Conservation (phyloP, 306 rosid genomes). For the Hippophae tibetana region DNA sequence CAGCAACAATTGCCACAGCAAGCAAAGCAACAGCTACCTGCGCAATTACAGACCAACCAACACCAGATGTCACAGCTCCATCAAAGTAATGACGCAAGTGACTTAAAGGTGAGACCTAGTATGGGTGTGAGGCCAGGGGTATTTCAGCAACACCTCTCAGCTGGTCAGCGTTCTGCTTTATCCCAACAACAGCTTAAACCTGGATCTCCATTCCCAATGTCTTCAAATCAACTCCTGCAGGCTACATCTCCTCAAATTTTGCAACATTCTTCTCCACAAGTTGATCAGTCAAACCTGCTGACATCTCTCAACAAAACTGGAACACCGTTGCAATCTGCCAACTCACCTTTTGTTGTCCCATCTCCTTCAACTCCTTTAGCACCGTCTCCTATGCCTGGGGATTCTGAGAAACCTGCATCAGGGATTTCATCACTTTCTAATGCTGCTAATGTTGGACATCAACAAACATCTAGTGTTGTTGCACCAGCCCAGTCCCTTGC, state of each 20-base stretch:
- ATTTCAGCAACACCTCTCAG: conserved; percentile 61
- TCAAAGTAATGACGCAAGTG: conserved; percentile 62
- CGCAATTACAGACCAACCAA: conserved; percentile 59
- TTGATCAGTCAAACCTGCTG: conserved; percentile 66
- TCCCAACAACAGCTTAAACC: conserved; percentile 69
- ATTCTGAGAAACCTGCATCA: conserved; percentile 59
- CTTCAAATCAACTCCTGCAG: conserved; percentile 74
- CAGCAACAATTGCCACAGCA: conserved; percentile 48
- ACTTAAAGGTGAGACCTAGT: conserved; percentile 55
- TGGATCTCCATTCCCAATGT: conserved; percentile 45
- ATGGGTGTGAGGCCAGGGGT: conserved; percentile 54
- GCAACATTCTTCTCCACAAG: conserved; percentile 86
- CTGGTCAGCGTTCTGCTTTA: conserved; percentile 62
- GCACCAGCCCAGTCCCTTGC: conserved; percentile 81
- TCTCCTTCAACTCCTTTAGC: conserved; percentile 89
- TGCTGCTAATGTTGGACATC: conserved; percentile 59
- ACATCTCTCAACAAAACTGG: conserved; percentile 46
- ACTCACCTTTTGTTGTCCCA: conserved; percentile 71
- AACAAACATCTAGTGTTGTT: conserved; percentile 38
- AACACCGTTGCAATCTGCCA: conserved; percentile 76
- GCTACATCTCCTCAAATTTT: conserved; percentile 75
- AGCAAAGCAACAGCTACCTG: conserved; percentile 54
- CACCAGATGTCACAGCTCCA: conserved; percentile 62
- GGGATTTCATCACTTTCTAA: conserved; percentile 53
- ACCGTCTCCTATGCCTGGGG: conserved; percentile 76